phyloP scores from a whole-genome alignment of 1,284 basidiomycete species.

The Moniliella sp. region DNA sequence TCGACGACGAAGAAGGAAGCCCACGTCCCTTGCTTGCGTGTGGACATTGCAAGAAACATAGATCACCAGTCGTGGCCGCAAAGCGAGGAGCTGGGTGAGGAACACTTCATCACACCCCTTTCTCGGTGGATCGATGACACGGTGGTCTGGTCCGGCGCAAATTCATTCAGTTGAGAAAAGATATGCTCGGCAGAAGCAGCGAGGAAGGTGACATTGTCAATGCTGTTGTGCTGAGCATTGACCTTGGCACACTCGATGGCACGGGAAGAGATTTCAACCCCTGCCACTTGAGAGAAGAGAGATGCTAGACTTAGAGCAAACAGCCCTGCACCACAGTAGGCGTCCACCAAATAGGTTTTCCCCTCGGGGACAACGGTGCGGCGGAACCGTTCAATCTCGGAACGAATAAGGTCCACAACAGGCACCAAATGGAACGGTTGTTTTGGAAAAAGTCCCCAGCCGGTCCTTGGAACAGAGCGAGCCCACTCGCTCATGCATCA shows the following conservation, averaged over 20 bases:
- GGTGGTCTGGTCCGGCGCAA: slow-evolving; percentile 49
- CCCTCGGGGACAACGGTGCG: neutral
- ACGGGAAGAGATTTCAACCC: slow-evolving; percentile 56
- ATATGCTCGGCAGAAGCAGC: slow-evolving; percentile 42
- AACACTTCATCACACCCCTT: slow-evolving; percentile 14
- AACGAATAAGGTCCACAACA: slow-evolving; percentile 56
- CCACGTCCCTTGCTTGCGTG: slow-evolving; percentile 37
- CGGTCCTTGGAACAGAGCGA: slow-evolving; percentile 62
- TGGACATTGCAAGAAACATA: slow-evolving; percentile 51
- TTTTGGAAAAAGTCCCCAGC: slow-evolving; percentile 84
- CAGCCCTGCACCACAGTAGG: slow-evolving; percentile 48
- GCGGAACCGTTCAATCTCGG: slow-evolving; percentile 6
- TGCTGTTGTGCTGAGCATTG: slow-evolving; percentile 55
- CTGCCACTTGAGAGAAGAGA: slow-evolving; percentile 56
- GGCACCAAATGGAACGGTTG: slow-evolving; percentile 70
- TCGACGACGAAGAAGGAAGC: slow-evolving; percentile 11
- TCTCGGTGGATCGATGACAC: slow-evolving; percentile 22
- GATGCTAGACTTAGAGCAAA: slow-evolving; percentile 72
- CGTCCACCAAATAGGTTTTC: slow-evolving; percentile 20
- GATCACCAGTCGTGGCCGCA: slow-evolving; percentile 21
- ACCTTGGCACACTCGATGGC: slow-evolving; percentile 57
- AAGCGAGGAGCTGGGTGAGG: slow-evolving; percentile 21
- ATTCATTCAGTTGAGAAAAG: slow-evolving; percentile 40
- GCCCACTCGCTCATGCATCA: slow-evolving; percentile 65
- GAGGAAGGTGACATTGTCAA: slow-evolving; percentile 37